Conservation (phyloP, 176 grass and related monocot species). For the Lolium rigidum region DNA sequence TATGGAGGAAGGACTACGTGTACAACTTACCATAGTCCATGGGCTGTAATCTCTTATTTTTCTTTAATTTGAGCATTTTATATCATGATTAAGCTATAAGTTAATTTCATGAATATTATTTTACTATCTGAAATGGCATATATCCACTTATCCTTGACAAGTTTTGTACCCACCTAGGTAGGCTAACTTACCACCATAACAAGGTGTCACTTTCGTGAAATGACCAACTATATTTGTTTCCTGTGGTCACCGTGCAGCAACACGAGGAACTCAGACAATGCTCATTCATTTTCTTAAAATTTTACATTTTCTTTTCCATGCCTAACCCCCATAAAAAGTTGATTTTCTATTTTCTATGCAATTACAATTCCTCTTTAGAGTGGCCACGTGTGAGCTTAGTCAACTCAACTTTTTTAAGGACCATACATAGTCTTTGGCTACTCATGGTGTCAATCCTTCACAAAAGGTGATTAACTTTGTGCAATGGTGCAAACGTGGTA, state of each 20-base stretch:
- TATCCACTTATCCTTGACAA: not conserved
- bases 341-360: no score
- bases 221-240: not conserved
- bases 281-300: no score
- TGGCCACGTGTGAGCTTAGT: no score
- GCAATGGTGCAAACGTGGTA: no score
- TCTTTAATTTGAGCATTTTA: not conserved
- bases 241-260: not conserved
- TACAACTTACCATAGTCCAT: not conserved
- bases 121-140: not conserved
- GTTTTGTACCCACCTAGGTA: not conserved
- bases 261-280: no score
- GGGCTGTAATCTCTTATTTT: not conserved
- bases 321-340: no score
- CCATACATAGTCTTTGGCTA: no score
- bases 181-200: conserved; percentile 36
- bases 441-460: no score
- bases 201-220: not conserved
- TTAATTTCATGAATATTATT: not conserved
- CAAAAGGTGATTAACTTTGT: no score
- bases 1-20: not conserved
- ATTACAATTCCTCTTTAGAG: no score
- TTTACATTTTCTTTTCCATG: no score
- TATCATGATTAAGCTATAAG: not conserved
- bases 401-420: no score